Base-by-base conservation (phyloP, 495 filamentous ascomycete species). In the Penicillium parvum region DNA sequence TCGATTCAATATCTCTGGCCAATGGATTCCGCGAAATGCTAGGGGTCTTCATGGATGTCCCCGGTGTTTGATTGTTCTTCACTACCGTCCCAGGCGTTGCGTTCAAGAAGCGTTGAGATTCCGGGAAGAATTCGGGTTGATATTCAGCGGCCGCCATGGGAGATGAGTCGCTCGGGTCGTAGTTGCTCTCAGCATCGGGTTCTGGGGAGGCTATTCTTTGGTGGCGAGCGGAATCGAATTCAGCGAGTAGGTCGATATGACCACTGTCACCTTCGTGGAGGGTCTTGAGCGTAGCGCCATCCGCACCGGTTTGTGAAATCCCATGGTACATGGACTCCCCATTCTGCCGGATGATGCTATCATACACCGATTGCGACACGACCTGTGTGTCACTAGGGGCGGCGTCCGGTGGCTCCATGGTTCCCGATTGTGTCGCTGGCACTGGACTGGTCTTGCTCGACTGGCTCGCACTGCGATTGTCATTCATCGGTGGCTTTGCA, bases 331-430 rank as follows among this genome's bases (percentile, higher is more conserved):
- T 60, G 4, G 60, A 56, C 23, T 65, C 57, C 12, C 53, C 50
- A 48, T 67, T 67, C 32, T 64, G 56, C 23, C 50, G 60, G 10
- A 73, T 65, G 25, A 74, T 60, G 25, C 65, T 64, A 38, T 74
- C 73, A 41, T 67, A 75, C n/a, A 76, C 65, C 18, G 69, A 73
- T 52, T 75, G 74, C 8, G 74, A 76, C 20, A 75, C 59, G 4
- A 72, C 65, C 47, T 78, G 73, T n/a, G 74, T 78, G 49, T 76
- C 73, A 8, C 70, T 65, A 16, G 66, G 65, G 6, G 56, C 43
- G 23, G 49, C 43, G 10, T 68, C 64, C 12, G 49, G 59, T 16
- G 59, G 55, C 33, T 55, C 53, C 68, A 73, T 69, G 26, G 60
- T 63, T 20, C 37, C 51, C 12, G 47, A 17, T 19, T 46, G 45